Evolutionary conservation across 108 stramenopile species (phyloP).

Genomic region (Stephanodiscus minutulus): DNA sequence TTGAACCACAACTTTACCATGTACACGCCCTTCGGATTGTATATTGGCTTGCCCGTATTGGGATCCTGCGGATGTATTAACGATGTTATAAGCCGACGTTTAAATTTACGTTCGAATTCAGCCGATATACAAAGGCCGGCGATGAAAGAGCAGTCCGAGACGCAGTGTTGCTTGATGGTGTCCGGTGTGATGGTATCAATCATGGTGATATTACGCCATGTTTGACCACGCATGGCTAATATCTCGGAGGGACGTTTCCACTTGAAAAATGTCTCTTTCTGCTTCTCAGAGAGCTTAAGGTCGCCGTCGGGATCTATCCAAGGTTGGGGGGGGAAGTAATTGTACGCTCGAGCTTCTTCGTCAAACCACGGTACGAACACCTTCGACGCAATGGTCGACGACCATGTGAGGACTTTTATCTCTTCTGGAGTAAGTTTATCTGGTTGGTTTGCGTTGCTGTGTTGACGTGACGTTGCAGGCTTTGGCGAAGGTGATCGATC

Average conservation of each 20-base stretch:
- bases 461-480: conserved; percentile 10
- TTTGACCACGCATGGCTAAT: conserved; percentile 38
- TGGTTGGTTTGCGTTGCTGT: conserved; percentile 3
- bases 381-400: conserved; percentile 62
- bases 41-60: conserved; percentile 58
- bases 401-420: conserved; percentile 61
- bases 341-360: conserved; percentile 53
- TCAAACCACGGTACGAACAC: conserved; percentile 81
- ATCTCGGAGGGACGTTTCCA: conserved; percentile 82
- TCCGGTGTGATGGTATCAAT: conserved; percentile 60
- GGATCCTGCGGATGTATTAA: conserved; percentile 84
- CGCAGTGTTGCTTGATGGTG: conserved; percentile 80
- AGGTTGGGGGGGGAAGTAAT: conserved; percentile 29
- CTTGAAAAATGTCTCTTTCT: conserved; percentile 56
- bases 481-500: neutral
- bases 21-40: conserved; percentile 90
- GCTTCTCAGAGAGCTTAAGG: conserved; percentile 60
- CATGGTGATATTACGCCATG: conserved; percentile 44
- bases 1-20: conserved; percentile 94
- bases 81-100: conserved; percentile 63
- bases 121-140: conserved; percentile 90
- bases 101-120: conserved; percentile 62
- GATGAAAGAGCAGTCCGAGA: conserved; percentile 94
- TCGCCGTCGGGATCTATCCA: conserved; percentile 66
- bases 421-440: conserved; percentile 56